These are phyloP conservation scores for Agastache rugosa DNA, from an alignment of 257 asterid species.

Conservation along the genomic window DNA sequence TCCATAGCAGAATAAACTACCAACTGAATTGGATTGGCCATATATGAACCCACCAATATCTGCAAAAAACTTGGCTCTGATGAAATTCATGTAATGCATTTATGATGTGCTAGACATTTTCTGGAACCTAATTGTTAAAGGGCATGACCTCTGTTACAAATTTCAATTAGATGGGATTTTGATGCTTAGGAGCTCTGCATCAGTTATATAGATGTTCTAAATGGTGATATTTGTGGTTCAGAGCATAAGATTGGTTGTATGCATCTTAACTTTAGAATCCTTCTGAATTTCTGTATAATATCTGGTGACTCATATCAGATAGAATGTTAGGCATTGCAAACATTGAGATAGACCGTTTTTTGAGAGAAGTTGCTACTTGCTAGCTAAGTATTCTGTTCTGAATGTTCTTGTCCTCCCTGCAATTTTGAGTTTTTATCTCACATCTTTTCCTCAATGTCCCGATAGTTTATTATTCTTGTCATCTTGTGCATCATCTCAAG, in stretches of 20 bases:
- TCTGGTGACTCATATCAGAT: neutral
- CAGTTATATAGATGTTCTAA: neutral
- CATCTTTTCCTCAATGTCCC: neutral
- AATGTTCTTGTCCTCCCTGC: neutral
- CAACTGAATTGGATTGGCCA: neutral
- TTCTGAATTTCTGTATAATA: neutral
- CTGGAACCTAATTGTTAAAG: neutral
- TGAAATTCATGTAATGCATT: neutral
- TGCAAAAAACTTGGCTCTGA: neutral
- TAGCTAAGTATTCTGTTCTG: neutral
- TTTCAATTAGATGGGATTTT: neutral
- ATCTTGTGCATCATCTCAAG: conserved; percentile 14
- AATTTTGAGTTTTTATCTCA: neutral
- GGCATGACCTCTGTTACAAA: neutral
- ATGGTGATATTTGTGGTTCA: neutral
- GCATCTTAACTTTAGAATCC: neutral
- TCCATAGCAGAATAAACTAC: neutral
- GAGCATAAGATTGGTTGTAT: neutral
- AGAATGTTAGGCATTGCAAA: neutral
- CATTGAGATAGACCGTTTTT: neutral
- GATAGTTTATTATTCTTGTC: neutral
- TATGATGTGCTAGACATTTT: neutral
- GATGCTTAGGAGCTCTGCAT: neutral
- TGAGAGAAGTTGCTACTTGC: neutral
- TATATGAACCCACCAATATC: neutral